Percentiles rank a stretch among this genome's conserved stretches.
Evolutionary conservation across 352 stramenopile species (phyloP).

Genomic region (Globisporangium perplexum): DNA sequence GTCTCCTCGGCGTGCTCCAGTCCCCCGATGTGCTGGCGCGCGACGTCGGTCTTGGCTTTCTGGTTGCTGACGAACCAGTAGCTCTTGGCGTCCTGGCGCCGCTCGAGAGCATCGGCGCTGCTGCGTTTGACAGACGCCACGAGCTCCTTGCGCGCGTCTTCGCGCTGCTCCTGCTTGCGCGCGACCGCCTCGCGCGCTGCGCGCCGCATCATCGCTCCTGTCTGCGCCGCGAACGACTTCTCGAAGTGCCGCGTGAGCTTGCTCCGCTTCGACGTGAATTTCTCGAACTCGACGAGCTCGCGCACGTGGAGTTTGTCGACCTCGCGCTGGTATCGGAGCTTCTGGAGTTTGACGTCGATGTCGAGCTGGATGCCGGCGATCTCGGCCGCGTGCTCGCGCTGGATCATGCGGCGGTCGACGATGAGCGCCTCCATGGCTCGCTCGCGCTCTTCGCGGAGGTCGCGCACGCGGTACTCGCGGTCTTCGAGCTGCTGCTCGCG

Average conservation of each 20-base stretch:
- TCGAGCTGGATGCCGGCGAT: slow-evolving; percentile 54
- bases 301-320: slow-evolving; percentile 35
- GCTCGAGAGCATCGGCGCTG: slow-evolving; percentile 28
- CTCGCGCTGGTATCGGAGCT: slow-evolving; percentile 49
- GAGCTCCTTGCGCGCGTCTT: slow-evolving; percentile 25
- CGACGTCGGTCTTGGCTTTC: slow-evolving; percentile 25
- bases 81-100: slow-evolving; percentile 58
- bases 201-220: slow-evolving; percentile 58
- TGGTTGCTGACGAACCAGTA: slow-evolving; percentile 66
- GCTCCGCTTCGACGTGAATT: slow-evolving; percentile 24
- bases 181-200: slow-evolving; percentile 42
- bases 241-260: slow-evolving; percentile 54
- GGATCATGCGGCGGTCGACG: slow-evolving; percentile 59
- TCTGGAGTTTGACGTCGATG: slow-evolving; percentile 65
- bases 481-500: slow-evolving; percentile 31
- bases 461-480: slow-evolving; percentile 43
- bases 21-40: slow-evolving; percentile 4
- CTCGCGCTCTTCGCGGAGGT: slow-evolving; percentile 56
- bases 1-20: slow-evolving; percentile 14
- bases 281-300: slow-evolving; percentile 43
- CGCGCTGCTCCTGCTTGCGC: slow-evolving; percentile 19
- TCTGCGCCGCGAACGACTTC: slow-evolving; percentile 43
- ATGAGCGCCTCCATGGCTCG: slow-evolving; percentile 57
- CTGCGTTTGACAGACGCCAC: slow-evolving; percentile 18
- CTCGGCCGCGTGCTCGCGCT: slow-evolving; percentile 53